These are phyloP conservation scores for Tephrocybe sp. DNA, from an alignment of 768 basidiomycete genomes.

Conservation along the genomic window DNA sequence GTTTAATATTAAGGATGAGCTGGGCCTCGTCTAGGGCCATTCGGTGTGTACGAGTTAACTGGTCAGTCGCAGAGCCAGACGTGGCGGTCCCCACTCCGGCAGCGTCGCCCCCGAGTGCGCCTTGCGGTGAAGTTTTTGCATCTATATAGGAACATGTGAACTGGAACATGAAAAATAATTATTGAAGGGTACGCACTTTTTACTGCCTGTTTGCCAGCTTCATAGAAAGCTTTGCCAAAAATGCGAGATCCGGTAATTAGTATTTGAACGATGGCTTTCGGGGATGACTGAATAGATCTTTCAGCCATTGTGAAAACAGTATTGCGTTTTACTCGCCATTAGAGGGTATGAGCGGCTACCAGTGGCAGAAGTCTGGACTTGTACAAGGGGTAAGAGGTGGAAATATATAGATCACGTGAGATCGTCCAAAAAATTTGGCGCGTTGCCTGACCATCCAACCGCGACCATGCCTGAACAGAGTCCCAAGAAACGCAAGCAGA, in stretches of 20 bases:
- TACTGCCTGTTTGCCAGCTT: slow-evolving; percentile 88
- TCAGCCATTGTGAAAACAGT: neutral
- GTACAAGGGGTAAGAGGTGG: neutral
- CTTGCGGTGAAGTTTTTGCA: slow-evolving; percentile 78
- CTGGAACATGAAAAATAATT: neutral
- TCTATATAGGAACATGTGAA: slow-evolving; percentile 42
- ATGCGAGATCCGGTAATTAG: slow-evolving; percentile 74
- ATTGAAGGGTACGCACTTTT: slow-evolving; percentile 63
- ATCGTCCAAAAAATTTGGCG: slow-evolving; percentile 9
- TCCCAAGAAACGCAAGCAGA: slow-evolving; percentile 52
- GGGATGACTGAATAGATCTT: slow-evolving; percentile 59
- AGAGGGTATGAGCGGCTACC: neutral
- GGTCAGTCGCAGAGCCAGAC: slow-evolving; percentile 75
- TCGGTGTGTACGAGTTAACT: slow-evolving; percentile 77
- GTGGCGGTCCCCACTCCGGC: slow-evolving; percentile 74
- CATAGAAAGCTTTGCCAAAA: slow-evolving; percentile 86
- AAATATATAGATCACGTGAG: slow-evolving; percentile 9
- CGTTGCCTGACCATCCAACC: slow-evolving; percentile 3
- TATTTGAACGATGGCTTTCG: slow-evolving; percentile 77
- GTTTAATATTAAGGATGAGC: slow-evolving; percentile 86
- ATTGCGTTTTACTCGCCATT: slow-evolving; percentile 13
- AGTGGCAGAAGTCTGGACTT: neutral
- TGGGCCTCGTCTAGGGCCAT: slow-evolving; percentile 97
- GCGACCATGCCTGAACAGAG: slow-evolving; percentile 22
- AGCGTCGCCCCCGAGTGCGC: slow-evolving; percentile 61